Base-by-base conservation (phyloP, 1,284 basidiomycete genomes). In the Pisolithus thermaeus region DNA sequence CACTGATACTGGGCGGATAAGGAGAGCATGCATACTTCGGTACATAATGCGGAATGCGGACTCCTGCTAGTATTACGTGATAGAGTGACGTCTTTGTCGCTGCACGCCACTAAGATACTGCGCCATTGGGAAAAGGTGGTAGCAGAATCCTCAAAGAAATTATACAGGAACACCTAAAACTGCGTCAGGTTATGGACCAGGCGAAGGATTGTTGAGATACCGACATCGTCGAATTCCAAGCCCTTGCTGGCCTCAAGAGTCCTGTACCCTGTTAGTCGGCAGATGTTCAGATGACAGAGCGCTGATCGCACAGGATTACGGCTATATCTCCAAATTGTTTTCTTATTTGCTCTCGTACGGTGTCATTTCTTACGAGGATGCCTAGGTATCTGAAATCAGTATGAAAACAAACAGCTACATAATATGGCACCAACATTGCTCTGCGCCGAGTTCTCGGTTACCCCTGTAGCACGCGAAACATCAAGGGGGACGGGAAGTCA, bases 161-260 rank as follows among this genome's bases (percentile, higher is more conserved):
- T 79, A 59, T 81, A 87, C 1, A 89, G 61, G 3, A 89, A 68
- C 4, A 89, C 85, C 83, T 87, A 58, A 2, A 46, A 20, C 9
- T 8, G 3, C 23, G 6, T 46, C 28, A 46, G 18, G 16, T 18
- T 22, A 16, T 4, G 14, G 27, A 3, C 5, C 8, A 43, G 12
- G 27, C 14, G n/a, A 3, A 12, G 20, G 11, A 3, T 9, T 11
- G 28, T 3, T 7, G 9, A 47, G 20, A 36, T 11, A 9, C 73
- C 50, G 53, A 84, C 83, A 52, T 87, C 84, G 56, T 87, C 76
- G 59, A 87, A 87, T 60, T 87, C 86, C 1, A 87, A 67, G 1
- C 87, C 86, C 62, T 89, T 89, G 71, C 79, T 81, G 46, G 89
- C 83, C 54, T 84, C 84, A 0, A 87, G 62, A 0, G 86, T 88